Conservation (phyloP, 139 green algal genomes). For the Coelastrella sp. region DNA sequence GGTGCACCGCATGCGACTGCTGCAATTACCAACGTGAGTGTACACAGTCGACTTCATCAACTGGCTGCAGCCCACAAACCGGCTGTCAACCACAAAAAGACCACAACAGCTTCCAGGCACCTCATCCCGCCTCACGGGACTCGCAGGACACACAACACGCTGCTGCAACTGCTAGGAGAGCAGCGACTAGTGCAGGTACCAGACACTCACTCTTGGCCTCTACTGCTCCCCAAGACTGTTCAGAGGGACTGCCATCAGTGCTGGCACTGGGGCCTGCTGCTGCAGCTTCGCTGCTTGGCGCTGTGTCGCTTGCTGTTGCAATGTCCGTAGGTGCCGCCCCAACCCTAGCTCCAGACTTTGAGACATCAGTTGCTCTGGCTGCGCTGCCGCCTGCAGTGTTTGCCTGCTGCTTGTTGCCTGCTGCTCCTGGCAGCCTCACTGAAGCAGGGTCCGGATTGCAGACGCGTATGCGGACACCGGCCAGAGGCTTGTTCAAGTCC, state of each 20-base stretch:
- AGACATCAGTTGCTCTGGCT: background rate
- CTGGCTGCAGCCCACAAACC: too few species aligned
- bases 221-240: background rate
- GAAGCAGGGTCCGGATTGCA: slow-evolving; percentile 32
- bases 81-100: too few species aligned
- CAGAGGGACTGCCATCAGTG: background rate
- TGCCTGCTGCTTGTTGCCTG: background rate
- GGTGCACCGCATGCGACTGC: too few species aligned
- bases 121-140: too few species aligned
- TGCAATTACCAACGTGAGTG: too few species aligned
- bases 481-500: slow-evolving; percentile 7
- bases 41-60: too few species aligned
- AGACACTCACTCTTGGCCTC: background rate
- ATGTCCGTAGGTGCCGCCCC: too few species aligned
- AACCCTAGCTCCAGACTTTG: too few species aligned
- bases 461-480: background rate
- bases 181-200: background rate
- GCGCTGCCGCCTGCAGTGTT: background rate
- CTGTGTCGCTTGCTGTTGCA: background rate
- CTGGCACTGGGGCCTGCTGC: background rate
- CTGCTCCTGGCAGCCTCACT: background rate
- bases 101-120: too few species aligned
- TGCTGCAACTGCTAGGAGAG: too few species aligned
- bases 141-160: too few species aligned
- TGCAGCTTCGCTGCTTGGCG: background rate